Conservation (phyloP, 495 filamentous ascomycete species). For the Penicillium malachiteum region DNA sequence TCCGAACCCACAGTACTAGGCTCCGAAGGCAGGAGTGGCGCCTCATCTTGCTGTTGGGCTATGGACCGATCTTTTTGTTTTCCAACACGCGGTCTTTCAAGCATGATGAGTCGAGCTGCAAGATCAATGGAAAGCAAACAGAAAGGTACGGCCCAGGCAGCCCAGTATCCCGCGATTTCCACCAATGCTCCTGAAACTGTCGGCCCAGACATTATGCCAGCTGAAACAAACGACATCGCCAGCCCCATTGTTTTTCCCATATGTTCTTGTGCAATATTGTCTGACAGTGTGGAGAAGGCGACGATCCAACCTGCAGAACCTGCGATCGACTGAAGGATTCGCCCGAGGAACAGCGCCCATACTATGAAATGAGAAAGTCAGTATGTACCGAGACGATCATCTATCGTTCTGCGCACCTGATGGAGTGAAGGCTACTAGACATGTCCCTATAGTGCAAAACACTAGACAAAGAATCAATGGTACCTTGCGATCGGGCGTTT, state of each 20-base stretch:
- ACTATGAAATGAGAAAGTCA: not conserved
- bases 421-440: slow-evolving; percentile 6
- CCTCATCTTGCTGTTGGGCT: too few species aligned
- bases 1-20: too few species aligned
- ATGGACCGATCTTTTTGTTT: not conserved
- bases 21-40: too few species aligned
- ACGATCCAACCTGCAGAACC: slow-evolving; percentile 20
- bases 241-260: slow-evolving; percentile 22
- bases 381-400: not conserved
- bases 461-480: not conserved
- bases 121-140: slow-evolving; percentile 23
- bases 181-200: slow-evolving; percentile 22
- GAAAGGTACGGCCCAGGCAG: slow-evolving; percentile 19
- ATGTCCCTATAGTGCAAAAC: slow-evolving; percentile 2
- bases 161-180: slow-evolving; percentile 25
- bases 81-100: not conserved
- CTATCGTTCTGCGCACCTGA: not conserved
- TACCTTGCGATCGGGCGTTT: slow-evolving; percentile 6
- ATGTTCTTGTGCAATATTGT: slow-evolving; percentile 12
- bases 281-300: slow-evolving; percentile 21
- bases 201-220: slow-evolving; percentile 21
- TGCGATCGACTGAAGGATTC: slow-evolving; percentile 13
- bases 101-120: slow-evolving; percentile 2
- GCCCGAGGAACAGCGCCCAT: slow-evolving; percentile 14
- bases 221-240: slow-evolving; percentile 12